Conservation (phyloP, 371 early-diverging fungal species). For the Fennellomyces sp. region DNA sequence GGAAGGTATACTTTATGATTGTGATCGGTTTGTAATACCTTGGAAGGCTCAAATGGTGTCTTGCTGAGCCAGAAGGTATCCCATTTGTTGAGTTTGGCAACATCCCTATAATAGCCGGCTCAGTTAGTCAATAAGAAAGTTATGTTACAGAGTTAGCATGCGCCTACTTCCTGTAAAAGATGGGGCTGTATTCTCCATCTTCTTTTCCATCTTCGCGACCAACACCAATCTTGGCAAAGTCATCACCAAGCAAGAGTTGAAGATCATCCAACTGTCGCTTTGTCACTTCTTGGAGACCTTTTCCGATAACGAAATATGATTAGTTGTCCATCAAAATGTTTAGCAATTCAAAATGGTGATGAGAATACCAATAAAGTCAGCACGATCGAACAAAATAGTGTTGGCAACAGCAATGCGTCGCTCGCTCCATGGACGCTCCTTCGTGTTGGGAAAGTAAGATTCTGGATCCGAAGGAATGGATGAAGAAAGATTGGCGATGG, state of each 20-base stretch:
- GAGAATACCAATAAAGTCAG: not conserved
- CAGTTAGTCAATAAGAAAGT: not conserved
- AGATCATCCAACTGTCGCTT: slow-evolving; percentile 26
- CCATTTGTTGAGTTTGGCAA: not conserved
- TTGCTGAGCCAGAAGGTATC: not conserved
- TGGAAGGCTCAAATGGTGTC: not conserved
- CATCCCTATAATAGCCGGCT: not conserved
- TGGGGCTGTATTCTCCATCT: slow-evolving; percentile 40
- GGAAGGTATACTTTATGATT: not conserved
- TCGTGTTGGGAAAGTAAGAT: not conserved
- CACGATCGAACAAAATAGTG: not conserved
- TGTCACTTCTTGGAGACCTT: slow-evolving; percentile 1
- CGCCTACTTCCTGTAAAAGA: slow-evolving; percentile 45
- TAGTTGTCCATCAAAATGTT: not conserved
- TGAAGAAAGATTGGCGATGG: not conserved
- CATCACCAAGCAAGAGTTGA: slow-evolving; percentile 31
- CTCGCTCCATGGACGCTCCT: not conserved
- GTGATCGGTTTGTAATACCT: not conserved
- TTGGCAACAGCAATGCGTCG: not conserved
- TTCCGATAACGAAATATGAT: not conserved
- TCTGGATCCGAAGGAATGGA: not conserved
- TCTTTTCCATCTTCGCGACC: slow-evolving; percentile 53
- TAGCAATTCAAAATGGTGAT: not conserved
- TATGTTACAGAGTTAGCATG: too few species aligned
- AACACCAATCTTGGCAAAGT: slow-evolving; percentile 47